Evolutionary conservation across 2,329 filamentous ascomycete species (phyloP).

Genomic region (Emmonsiellopsis sp.): DNA sequence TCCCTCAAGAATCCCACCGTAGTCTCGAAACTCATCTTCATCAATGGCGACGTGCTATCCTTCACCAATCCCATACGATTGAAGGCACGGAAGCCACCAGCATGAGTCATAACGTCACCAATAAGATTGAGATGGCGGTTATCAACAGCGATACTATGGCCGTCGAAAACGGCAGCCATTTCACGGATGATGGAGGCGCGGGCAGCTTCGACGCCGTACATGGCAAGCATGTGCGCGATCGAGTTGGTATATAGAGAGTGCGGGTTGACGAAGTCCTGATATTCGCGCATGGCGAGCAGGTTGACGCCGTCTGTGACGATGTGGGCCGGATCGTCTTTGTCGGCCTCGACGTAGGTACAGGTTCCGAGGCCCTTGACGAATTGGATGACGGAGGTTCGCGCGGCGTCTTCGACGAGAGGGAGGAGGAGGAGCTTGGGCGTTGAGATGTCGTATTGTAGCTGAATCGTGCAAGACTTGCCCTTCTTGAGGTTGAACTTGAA

Average conservation of each 20-base stretch:
- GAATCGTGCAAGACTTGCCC: slow-evolving; percentile 70
- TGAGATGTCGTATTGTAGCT: slow-evolving; percentile 68
- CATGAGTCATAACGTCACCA: slow-evolving; percentile 94
- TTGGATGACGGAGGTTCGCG: slow-evolving; percentile 73
- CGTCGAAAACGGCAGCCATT: slow-evolving; percentile 73
- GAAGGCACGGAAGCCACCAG: slow-evolving; percentile 82
- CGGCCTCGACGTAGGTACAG: slow-evolving; percentile 59
- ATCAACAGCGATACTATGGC: slow-evolving; percentile 89
- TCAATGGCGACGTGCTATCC: slow-evolving; percentile 79
- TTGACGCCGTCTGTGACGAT: slow-evolving; percentile 82
- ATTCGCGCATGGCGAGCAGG: slow-evolving; percentile 80
- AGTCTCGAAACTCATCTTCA: slow-evolving; percentile 99
- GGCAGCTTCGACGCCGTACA: slow-evolving; percentile 91
- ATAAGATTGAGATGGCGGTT: slow-evolving; percentile 90
- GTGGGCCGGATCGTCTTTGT: slow-evolving; percentile 38
- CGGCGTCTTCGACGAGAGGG: slow-evolving; percentile 74
- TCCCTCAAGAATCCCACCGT: slow-evolving; percentile 90
- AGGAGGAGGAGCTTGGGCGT: slow-evolving; percentile 91
- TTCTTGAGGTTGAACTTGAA: slow-evolving; percentile 71
- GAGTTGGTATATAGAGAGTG: slow-evolving; percentile 87
- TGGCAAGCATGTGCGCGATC: slow-evolving; percentile 70
- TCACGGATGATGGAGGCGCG: slow-evolving; percentile 80
- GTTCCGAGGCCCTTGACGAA: slow-evolving; percentile 68
- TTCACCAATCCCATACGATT: slow-evolving; percentile 75
- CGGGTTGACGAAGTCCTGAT: slow-evolving; percentile 75